A percentile compares a stretch with the other conserved stretches of the same genome.
These are phyloP conservation scores for Podaxis sp. DNA, from an alignment of 768 basidiomycete genomes.

Conservation along the genomic window DNA sequence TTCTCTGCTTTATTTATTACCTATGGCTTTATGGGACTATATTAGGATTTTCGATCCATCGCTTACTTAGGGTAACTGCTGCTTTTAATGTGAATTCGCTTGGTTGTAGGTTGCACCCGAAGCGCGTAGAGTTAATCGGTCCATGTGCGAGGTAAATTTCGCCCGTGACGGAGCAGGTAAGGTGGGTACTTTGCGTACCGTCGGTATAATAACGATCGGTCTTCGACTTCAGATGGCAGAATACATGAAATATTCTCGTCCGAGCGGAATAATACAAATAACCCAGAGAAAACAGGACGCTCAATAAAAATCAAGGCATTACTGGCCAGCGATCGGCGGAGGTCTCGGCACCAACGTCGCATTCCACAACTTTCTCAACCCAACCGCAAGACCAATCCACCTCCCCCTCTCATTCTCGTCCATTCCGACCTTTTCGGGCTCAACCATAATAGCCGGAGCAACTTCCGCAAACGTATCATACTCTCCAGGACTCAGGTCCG, in stretches of 20 bases:
- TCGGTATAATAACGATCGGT: too few relatives aligned
- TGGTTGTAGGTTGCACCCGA: background rate
- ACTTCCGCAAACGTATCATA: constrained; percentile 11
- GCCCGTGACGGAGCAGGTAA: too few relatives aligned
- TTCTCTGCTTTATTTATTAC: background rate
- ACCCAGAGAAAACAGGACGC: too few relatives aligned
- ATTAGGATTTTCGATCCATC: background rate
- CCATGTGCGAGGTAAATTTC: too few relatives aligned
- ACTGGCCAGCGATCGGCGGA: background rate
- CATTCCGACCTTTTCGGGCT: constrained; percentile 6
- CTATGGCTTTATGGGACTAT: background rate
- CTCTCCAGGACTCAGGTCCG: constrained; percentile 9
- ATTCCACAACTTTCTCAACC: constrained; percentile 11
- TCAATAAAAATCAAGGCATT: too few relatives aligned
- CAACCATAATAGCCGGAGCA: constrained; percentile 2
- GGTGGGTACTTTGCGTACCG: too few relatives aligned
- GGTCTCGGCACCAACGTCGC: constrained; percentile 1
- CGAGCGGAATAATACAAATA: too few relatives aligned
- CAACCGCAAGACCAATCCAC: constrained; percentile 11
- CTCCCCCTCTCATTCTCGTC: constrained; percentile 11
- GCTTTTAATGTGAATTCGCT: background rate
- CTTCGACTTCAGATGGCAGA: too few relatives aligned
- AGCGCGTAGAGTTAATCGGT: too few relatives aligned
- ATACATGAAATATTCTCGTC: too few relatives aligned
- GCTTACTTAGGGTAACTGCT: background rate